phyloP scores from a whole-genome alignment of 495 filamentous ascomycete species.

The Usnea hakonensis region DNA sequence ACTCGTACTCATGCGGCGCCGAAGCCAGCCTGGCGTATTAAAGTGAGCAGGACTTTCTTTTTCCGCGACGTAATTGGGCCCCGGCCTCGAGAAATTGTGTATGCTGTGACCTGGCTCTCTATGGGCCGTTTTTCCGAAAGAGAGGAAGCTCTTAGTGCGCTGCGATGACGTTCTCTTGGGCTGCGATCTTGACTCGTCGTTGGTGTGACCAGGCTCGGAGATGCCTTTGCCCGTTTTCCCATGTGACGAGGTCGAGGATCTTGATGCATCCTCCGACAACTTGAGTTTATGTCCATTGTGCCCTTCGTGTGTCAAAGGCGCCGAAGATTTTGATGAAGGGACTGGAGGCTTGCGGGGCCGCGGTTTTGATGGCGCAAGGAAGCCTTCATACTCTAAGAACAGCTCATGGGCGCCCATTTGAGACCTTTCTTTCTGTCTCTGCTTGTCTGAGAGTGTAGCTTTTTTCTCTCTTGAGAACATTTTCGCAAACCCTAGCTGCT shows the following conservation, averaged over 20 bases:
- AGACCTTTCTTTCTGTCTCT: neutral
- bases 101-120: neutral
- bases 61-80: neutral
- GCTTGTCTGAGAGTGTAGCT: neutral
- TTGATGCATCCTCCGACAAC: neutral
- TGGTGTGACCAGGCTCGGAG: constrained; percentile 39
- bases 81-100: neutral
- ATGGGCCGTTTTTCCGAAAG: constrained; percentile 1
- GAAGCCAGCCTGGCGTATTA: constrained; percentile 15
- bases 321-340: neutral
- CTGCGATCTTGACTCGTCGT: constrained; percentile 21
- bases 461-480: constrained; percentile 4
- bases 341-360: constrained; percentile 5
- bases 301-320: neutral
- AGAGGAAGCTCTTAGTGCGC: constrained; percentile 12
- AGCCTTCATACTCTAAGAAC: constrained; percentile 12
- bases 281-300: neutral
- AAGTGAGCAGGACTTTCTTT: neutral
- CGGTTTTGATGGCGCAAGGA: constrained; percentile 7
- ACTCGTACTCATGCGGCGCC: constrained; percentile 13
- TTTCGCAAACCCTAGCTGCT: neutral
- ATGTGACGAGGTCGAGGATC: neutral
- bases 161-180: constrained; percentile 7
- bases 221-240: constrained; percentile 33
- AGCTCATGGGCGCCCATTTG: constrained; percentile 6